phyloP scores from a whole-genome alignment of 768 basidiomycete species.

The Punctularia strigosozonata region DNA sequence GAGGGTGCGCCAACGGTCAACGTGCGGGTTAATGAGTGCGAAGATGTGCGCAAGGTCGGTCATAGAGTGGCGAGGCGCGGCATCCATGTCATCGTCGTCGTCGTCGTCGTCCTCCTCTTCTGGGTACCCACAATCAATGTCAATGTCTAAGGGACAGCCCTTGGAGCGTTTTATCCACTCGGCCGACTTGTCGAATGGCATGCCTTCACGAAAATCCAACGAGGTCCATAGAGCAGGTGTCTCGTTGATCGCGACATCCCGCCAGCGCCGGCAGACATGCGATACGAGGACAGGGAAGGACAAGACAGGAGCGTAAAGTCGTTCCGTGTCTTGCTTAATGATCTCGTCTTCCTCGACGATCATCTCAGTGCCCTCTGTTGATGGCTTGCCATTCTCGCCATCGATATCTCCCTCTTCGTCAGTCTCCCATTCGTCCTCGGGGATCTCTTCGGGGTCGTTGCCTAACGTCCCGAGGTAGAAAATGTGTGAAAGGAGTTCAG shows the following conservation, averaged over 20 bases:
- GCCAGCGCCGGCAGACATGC: conserved; percentile 54
- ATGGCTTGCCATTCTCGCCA: conserved; percentile 8
- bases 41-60: conserved; percentile 18
- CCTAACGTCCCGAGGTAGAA: conserved; percentile 13
- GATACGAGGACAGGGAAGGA: conserved; percentile 49
- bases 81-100: conserved; percentile 4
- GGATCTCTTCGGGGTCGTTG: conserved; percentile 2
- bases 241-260: conserved; percentile 35
- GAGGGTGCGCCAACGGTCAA: conserved; percentile 40
- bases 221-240: conserved; percentile 46
- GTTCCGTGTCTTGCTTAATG: background rate
- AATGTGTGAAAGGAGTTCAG: conserved; percentile 44
- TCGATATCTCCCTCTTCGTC: conserved; percentile 24
- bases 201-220: conserved; percentile 26
- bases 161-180: conserved; percentile 43
- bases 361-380: conserved; percentile 10
- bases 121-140: conserved; percentile 23
- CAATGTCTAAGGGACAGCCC: conserved; percentile 40
- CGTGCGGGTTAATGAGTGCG: conserved; percentile 36
- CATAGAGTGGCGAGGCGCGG: conserved; percentile 6
- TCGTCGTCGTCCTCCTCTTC: conserved; percentile 13
- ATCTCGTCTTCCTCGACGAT: conserved; percentile 9
- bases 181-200: conserved; percentile 31
- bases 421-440: conserved; percentile 20
- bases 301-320: no score